Conservation (phyloP, 306 rosid species). For the Prunus armeniaca region DNA sequence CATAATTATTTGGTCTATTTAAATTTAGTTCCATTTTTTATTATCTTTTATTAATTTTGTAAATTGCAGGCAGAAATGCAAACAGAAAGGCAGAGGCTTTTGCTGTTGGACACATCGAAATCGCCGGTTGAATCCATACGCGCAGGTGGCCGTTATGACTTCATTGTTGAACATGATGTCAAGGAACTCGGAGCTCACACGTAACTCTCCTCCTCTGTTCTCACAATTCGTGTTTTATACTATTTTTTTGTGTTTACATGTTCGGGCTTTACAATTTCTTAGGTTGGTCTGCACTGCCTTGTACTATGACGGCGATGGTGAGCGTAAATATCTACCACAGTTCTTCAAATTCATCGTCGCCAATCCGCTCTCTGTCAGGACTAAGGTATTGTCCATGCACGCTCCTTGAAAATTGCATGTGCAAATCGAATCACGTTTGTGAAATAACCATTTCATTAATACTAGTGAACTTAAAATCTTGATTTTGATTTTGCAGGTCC, state of each 20-base stretch:
- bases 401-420: background rate
- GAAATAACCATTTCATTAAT: background rate
- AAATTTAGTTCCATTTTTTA: background rate
- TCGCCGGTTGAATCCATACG: constrained; percentile 89
- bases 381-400: constrained; percentile 59
- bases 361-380: constrained; percentile 94
- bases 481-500: constrained; percentile 69
- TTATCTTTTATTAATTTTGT: background rate
- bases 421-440: background rate
- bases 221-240: background rate
- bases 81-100: constrained; percentile 91
- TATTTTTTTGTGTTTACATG: constrained; percentile 7
- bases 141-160: constrained; percentile 91
- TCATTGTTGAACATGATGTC: constrained; percentile 96
- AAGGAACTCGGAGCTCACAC: constrained; percentile 98
- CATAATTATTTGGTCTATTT: background rate
- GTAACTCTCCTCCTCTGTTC: constrained; percentile 32
- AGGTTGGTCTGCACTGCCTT: constrained; percentile 96
- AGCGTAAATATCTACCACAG: constrained; percentile 95
- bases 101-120: constrained; percentile 85
- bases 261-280: background rate
- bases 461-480: background rate
- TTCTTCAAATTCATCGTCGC: constrained; percentile 93
- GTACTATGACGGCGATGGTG: constrained; percentile 86
- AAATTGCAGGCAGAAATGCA: constrained; percentile 83